Evolutionary conservation across 345 rosid species (phyloP).

Genomic region (Carallia pectinifolia): DNA sequence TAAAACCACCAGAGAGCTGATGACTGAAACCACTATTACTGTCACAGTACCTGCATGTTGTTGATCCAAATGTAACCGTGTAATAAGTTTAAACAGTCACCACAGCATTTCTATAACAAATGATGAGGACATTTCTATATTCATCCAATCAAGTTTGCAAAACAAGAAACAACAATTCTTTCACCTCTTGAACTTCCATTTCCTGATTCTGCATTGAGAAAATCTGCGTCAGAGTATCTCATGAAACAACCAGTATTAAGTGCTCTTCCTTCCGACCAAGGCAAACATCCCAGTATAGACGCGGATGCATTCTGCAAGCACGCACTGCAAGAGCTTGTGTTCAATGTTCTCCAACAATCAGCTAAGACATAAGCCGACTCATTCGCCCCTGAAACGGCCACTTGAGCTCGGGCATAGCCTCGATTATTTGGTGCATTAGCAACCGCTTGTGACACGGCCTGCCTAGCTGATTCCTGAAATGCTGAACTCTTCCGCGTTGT

Average conservation of each 20-base stretch:
- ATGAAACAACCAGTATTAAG: constrained; percentile 83
- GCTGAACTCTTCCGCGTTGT: constrained; percentile 34
- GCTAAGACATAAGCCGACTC: constrained; percentile 66
- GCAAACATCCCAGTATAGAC: constrained; percentile 65
- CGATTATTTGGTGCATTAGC: constrained; percentile 40
- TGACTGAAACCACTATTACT: constrained; percentile 65
- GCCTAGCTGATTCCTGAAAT: constrained; percentile 48
- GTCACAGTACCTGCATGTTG: constrained; percentile 49
- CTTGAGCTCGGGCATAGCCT: constrained; percentile 50
- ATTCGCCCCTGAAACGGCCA: constrained; percentile 36
- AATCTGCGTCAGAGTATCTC: constrained; percentile 74
- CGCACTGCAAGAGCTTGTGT: constrained; percentile 52
- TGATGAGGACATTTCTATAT: background rate
- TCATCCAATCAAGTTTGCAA: background rate
- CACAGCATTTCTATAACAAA: background rate
- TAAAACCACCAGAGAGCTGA: constrained; percentile 62
- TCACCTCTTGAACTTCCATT: constrained; percentile 65
- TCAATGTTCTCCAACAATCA: constrained; percentile 79
- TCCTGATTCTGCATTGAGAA: constrained; percentile 56
- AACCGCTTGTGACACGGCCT: constrained; percentile 45
- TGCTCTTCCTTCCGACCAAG: constrained; percentile 84
- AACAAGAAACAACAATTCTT: background rate
- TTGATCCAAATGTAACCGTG: constrained; percentile 7
- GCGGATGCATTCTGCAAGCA: constrained; percentile 73
- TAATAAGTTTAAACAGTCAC: background rate